Conservation (phyloP, 306 rosid species). For the Alnus rubra region DNA sequence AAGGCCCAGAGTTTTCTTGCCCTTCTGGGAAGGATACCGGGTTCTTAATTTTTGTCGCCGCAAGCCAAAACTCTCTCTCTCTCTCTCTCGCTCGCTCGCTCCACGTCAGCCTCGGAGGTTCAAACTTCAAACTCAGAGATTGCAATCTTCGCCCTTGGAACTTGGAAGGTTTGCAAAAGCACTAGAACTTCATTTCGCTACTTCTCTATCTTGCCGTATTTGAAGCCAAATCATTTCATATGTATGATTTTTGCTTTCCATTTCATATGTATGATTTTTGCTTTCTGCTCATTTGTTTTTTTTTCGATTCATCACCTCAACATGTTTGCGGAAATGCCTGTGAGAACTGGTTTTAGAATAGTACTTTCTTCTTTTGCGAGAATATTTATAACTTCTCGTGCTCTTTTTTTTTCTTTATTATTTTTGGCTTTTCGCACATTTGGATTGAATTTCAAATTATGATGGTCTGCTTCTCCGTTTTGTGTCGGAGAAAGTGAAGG, state of each 20-base stretch:
- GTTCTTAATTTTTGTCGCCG: neutral
- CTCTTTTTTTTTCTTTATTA: neutral
- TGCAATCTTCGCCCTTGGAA: neutral
- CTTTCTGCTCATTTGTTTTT: neutral
- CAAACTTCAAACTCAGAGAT: neutral
- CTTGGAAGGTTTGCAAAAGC: neutral
- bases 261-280: neutral
- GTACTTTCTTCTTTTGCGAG: neutral
- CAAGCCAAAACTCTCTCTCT: neutral
- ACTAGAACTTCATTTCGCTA: neutral
- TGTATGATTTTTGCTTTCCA: neutral
- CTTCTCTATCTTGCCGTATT: neutral
- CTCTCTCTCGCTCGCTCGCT: neutral
- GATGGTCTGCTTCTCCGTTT: neutral
- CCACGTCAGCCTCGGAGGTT: neutral
- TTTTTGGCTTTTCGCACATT: neutral
- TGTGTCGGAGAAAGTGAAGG: neutral
- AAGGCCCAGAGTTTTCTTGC: too few relatives aligned
- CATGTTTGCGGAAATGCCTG: slow-evolving; percentile 5
- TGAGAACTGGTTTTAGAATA: neutral
- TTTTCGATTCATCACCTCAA: neutral
- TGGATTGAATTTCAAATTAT: neutral
- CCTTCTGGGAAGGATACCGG: neutral
- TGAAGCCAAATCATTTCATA: neutral
- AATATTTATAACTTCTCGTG: neutral